Evolutionary conservation across 2,329 filamentous ascomycete species (phyloP).

Genomic region (Lecanicillium sp.): DNA sequence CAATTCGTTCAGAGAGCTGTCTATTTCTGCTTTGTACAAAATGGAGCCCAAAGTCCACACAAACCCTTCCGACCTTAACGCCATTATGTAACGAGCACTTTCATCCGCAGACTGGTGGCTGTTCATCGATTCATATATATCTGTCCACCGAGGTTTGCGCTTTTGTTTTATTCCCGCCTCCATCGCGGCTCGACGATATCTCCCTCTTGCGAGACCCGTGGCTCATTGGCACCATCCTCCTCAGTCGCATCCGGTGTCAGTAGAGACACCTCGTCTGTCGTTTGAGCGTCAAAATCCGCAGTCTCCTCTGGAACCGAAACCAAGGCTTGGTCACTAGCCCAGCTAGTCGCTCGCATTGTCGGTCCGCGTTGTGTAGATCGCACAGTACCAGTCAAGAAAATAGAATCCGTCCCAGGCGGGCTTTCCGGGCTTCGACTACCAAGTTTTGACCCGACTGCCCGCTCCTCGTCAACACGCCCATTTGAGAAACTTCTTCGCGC

Average conservation of each 20-base stretch:
- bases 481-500: conserved; percentile 21
- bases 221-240: conserved; percentile 15
- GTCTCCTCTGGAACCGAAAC: conserved; percentile 32
- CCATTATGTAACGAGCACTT: too few relatives aligned
- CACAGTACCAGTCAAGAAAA: conserved; percentile 4
- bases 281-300: conserved; percentile 12
- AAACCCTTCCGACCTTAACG: too few relatives aligned
- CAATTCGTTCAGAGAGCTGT: too few relatives aligned
- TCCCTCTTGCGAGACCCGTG: conserved; percentile 14
- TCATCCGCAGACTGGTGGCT: too few relatives aligned
- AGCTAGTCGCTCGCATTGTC: conserved; percentile 24
- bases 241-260: conserved; percentile 16
- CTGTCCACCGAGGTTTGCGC: too few relatives aligned
- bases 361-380: conserved; percentile 16
- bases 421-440: conserved; percentile 5
- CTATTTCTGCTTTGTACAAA: too few relatives aligned
- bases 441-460: conserved; percentile 16
- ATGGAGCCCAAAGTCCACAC: too few relatives aligned
- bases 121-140: too few relatives aligned
- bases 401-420: conserved; percentile 4
- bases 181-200: conserved; percentile 20
- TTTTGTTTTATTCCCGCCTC: conserved; percentile 10
- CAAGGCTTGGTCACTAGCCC: conserved; percentile 27
- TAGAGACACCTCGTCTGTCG: conserved; percentile 20
- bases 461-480: conserved; percentile 17